Base-by-base conservation (phyloP, 495 filamentous ascomycete genomes). In the Xylaria palmicola region DNA sequence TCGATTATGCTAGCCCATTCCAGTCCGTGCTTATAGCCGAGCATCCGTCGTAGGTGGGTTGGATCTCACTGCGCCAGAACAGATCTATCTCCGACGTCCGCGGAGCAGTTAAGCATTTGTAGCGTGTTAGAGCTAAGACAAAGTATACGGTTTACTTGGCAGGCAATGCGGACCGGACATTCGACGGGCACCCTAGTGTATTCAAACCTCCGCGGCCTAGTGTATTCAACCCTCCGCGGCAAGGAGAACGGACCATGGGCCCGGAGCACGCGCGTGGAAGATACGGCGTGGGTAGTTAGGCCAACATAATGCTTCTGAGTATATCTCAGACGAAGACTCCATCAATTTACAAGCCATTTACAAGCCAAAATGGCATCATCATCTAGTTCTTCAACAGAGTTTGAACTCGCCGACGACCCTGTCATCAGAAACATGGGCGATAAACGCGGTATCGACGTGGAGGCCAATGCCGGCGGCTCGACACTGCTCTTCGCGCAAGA, bases 71-170 rank as follows among this genome's bases (percentile, higher is more conserved):
- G 13, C 13, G 12, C 26, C 8, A 4, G 26, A 19, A 19, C 20
- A 26, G 45, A 3, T n/a, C 50, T 17, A 53, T 53, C 50, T 53
- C 50, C 50, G 48, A 19, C 50, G 50, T 53, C 50, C 50, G 50
- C 50, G 50, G 50, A 51, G 24, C 45, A 29, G 6, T 10, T 22
- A n/a, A 29, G 32, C 32, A 36, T 36, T 36, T 36, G 32, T 36
- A 6, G 32, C 32, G 32, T 36, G 32, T 36, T 13, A 6, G 13
- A 36, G 32, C 13, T 13, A 36, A 36, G 32, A 36, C 32, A 36
- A 36, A 13, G 6, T 13, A 36, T 36, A 36, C 13, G 6, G 13
- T 36, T 36, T 13, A 36, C 32, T 36, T 36, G 32, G 32, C 32
- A 6, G 32, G 32, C 32, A 6, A 36, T 13, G 32, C 32, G 13